These are phyloP conservation scores for Clitopilus hobsonii DNA, from an alignment of 768 basidiomycete species.

Conservation along the genomic window DNA sequence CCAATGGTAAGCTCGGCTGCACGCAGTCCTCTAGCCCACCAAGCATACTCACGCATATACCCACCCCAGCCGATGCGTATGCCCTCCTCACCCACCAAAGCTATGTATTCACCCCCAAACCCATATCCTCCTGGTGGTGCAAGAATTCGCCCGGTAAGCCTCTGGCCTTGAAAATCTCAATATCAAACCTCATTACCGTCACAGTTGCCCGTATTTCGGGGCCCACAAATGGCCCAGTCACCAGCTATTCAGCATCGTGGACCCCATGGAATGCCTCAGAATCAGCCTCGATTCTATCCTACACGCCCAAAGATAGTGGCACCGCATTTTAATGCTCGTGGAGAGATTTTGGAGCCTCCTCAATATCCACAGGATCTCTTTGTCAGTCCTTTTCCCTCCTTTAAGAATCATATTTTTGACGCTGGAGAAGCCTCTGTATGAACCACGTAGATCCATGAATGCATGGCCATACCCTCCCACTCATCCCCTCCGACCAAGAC, in stretches of 20 bases:
- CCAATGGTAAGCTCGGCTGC: background rate
- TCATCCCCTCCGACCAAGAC: background rate
- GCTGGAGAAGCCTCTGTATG: too few species aligned
- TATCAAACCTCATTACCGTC: too few species aligned
- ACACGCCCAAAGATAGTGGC: background rate
- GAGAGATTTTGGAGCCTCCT: slow-evolving; percentile 5
- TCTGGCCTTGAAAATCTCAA: background rate
- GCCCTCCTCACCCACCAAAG: background rate
- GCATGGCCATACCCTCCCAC: background rate
- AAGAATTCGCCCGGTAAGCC: background rate
- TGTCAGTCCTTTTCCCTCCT: too few species aligned
- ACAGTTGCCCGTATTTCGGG: background rate
- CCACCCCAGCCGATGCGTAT: background rate
- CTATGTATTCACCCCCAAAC: background rate
- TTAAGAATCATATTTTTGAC: too few species aligned
- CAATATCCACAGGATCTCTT: too few species aligned
- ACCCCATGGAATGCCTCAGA: background rate
- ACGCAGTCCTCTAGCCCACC: too few species aligned
- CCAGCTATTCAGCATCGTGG: too few species aligned
- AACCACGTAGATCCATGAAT: too few species aligned
- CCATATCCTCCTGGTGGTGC: background rate
- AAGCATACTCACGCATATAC: background rate
- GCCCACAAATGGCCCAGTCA: background rate
- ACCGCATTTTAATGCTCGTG: slow-evolving; percentile 15
- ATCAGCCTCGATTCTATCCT: background rate